Conservation (phyloP, 768 basidiomycete species). For the Galerina marginata region DNA sequence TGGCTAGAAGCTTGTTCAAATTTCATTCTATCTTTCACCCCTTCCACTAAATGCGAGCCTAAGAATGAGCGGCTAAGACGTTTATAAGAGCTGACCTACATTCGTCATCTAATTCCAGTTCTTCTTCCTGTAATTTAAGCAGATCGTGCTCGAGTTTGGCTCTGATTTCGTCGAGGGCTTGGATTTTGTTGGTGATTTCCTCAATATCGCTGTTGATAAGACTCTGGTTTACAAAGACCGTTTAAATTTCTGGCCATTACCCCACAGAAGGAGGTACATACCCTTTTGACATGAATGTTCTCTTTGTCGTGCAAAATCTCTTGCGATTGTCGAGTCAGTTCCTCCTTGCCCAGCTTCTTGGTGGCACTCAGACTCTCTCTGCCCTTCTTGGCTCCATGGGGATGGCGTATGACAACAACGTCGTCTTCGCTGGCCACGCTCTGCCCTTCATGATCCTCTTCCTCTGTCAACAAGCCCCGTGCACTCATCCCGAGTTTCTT, state of each 20-base stretch:
- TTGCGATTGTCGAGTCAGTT: constrained; percentile 79
- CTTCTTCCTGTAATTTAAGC: constrained; percentile 90
- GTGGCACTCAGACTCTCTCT: constrained; percentile 71
- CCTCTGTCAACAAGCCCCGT: constrained; percentile 71
- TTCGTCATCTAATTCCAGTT: constrained; percentile 96
- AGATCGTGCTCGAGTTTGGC: constrained; percentile 82
- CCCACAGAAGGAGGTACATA: constrained; percentile 42
- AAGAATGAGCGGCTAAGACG: constrained; percentile 7
- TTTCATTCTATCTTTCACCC: constrained; percentile 83
- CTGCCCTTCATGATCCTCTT: constrained; percentile 59
- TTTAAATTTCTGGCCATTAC: constrained; percentile 11
- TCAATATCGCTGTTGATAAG: constrained; percentile 86
- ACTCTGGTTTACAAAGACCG: constrained; percentile 51
- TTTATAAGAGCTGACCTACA: constrained; percentile 51
- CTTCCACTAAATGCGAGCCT: constrained; percentile 64
- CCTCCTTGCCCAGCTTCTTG: constrained; percentile 81
- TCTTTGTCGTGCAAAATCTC: constrained; percentile 94
- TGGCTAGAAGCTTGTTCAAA: constrained; percentile 60
- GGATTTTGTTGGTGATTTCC: constrained; percentile 91
- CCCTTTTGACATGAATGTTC: constrained; percentile 87
- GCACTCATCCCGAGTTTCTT: constrained; percentile 82
- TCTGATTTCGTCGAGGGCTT: constrained; percentile 80
- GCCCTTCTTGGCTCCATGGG: constrained; percentile 52
- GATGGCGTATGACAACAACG: constrained; percentile 63
- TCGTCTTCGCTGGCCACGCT: constrained; percentile 80